Evolutionary conservation across 108 stramenopile species (phyloP).

Genomic region (Pseudonitzschia pungens): DNA sequence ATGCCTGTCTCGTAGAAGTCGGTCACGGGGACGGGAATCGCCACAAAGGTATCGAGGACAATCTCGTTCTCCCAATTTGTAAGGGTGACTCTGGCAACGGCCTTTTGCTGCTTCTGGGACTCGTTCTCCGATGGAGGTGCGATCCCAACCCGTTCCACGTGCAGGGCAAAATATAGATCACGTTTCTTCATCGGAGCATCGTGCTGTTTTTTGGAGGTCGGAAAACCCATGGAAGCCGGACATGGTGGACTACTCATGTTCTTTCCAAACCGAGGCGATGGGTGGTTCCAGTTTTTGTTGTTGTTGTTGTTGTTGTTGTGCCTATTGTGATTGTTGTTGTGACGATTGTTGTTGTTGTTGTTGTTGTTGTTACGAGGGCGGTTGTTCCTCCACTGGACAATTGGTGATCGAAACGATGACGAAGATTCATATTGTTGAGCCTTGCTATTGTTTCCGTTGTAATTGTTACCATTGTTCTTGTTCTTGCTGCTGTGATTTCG

Average conservation of each 20-base stretch:
- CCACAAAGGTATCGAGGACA: conserved; percentile 72
- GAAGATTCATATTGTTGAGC: neutral
- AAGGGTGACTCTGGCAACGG: conserved; percentile 77
- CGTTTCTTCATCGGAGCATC: conserved; percentile 81
- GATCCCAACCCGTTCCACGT: conserved; percentile 94
- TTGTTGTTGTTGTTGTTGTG: neutral
- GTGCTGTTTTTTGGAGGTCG: conserved; percentile 50
- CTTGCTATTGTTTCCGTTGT: neutral
- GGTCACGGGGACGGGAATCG: conserved; percentile 73
- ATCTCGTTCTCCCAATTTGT: conserved; percentile 73
- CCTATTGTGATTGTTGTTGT: neutral
- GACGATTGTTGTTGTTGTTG: neutral
- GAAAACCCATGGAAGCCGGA: conserved; percentile 13
- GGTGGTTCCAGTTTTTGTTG: neutral
- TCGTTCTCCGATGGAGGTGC: conserved; percentile 19
- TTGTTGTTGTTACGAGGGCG: neutral
- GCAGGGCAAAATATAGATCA: conserved; percentile 78
- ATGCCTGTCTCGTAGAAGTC: conserved; percentile 87
- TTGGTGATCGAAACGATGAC: conserved; percentile 9
- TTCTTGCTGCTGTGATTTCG: neutral
- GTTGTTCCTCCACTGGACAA: conserved; percentile 4
- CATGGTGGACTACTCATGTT: neutral
- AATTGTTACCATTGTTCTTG: neutral
- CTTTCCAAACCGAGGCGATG: neutral
- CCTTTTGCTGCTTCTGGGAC: conserved; percentile 19